Evolutionary conservation across 1,284 basidiomycete species (phyloP).

Genomic region (Apiotrichum sp.): DNA sequence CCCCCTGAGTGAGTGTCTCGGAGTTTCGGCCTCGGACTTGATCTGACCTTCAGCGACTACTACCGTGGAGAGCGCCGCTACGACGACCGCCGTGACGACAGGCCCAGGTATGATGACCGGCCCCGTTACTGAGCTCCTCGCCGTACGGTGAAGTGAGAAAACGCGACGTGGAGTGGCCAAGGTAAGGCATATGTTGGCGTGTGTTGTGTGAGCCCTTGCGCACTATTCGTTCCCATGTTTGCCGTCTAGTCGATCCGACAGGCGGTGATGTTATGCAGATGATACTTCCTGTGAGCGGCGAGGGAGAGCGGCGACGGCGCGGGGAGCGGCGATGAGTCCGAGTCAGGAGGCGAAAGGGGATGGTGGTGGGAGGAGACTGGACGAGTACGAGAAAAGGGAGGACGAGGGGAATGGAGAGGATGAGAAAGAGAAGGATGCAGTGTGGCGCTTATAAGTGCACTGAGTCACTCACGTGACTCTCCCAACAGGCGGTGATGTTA

Average conservation of each 20-base stretch:
- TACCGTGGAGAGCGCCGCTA: constrained; percentile 16
- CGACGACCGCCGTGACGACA: constrained; percentile 24
- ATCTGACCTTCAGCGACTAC: constrained; percentile 6
- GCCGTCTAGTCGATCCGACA: background rate
- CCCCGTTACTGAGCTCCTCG: constrained; percentile 27
- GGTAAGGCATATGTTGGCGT: background rate
- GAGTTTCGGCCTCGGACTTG: background rate
- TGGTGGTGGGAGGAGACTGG: too few species aligned
- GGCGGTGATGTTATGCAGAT: too few species aligned
- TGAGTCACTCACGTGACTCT: background rate
- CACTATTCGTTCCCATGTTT: background rate
- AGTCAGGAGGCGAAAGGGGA: too few species aligned
- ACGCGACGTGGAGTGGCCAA: background rate
- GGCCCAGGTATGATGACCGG: constrained; percentile 28
- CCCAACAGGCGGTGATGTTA: background rate
- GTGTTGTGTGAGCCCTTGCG: background rate
- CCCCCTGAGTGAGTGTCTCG: constrained; percentile 20
- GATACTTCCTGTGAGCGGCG: too few species aligned
- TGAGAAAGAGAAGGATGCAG: background rate
- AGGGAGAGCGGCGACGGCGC: too few species aligned
- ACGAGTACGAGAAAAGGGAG: background rate
- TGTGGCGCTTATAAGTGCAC: background rate
- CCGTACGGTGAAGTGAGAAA: too few species aligned
- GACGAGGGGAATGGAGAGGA: background rate
- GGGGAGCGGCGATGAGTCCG: too few species aligned